These are phyloP conservation scores for Cercospora nicotianae DNA, from an alignment of 2,329 filamentous ascomycete species.

Conservation along the genomic window DNA sequence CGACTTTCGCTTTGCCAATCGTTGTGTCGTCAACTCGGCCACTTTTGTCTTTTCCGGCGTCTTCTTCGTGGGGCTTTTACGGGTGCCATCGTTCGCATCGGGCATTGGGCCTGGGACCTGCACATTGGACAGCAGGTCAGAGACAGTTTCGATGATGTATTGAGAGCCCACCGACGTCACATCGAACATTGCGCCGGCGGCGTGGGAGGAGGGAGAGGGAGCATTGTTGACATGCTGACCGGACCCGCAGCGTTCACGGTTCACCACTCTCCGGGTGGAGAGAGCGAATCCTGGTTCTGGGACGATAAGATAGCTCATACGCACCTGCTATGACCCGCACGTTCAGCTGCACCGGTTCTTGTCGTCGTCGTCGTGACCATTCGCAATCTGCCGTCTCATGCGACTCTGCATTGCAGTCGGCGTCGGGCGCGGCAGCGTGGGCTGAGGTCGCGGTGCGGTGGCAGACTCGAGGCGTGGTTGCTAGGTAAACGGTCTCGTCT, in stretches of 20 bases:
- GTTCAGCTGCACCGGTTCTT: not conserved
- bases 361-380: slow-evolving; percentile 2
- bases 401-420: slow-evolving; percentile 4
- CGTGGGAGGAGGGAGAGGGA: not conserved
- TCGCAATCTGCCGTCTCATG: slow-evolving; percentile 3
- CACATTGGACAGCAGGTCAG: slow-evolving; percentile 33
- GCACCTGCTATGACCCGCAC: slow-evolving; percentile 7
- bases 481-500: slow-evolving; percentile 7
- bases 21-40: slow-evolving; percentile 30
- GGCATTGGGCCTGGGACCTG: slow-evolving; percentile 37
- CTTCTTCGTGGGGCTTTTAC: slow-evolving; percentile 29
- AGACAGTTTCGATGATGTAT: slow-evolving; percentile 29
- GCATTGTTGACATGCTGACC: slow-evolving; percentile 11
- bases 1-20: slow-evolving; percentile 34
- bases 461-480: slow-evolving; percentile 15
- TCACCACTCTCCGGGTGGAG: slow-evolving; percentile 6
- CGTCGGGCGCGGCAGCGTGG: not conserved
- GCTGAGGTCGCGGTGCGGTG: slow-evolving; percentile 1
- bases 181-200: slow-evolving; percentile 28
- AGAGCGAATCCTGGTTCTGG: slow-evolving; percentile 6
- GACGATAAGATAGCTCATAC: slow-evolving; percentile 4
- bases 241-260: not conserved
- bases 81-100: slow-evolving; percentile 26
- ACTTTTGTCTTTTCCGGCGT: slow-evolving; percentile 32
- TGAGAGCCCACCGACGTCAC: slow-evolving; percentile 27